phyloP scores from a whole-genome alignment of 148 eudicot species.

The Fallopia convolvulus region DNA sequence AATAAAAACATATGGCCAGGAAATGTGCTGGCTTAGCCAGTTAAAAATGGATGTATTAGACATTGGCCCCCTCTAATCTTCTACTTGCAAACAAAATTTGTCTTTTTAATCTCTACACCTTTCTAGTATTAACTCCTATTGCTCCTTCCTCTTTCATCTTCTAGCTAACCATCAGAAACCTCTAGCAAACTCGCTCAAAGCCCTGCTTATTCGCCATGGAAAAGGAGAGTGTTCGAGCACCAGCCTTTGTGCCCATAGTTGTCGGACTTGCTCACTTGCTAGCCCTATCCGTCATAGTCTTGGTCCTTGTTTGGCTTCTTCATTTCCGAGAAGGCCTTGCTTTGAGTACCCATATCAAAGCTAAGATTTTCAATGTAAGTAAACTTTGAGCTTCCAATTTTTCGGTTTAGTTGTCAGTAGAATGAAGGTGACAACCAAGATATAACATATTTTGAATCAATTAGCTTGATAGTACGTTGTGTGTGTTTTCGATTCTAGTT shows the following conservation, averaged over 20 bases:
- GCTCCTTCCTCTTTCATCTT: no score
- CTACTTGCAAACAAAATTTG: background rate
- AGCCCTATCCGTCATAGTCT: background rate
- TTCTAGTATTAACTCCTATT: background rate
- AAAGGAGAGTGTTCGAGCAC: background rate
- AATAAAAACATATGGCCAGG: background rate
- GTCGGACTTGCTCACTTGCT: background rate
- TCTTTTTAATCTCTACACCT: background rate
- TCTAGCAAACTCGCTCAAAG: background rate
- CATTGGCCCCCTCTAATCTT: background rate
- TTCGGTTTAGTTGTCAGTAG: no score
- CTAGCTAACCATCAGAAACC: no score
- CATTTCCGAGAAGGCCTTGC: conserved; percentile 11
- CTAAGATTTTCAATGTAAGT: conserved; percentile 7
- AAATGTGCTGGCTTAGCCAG: background rate
- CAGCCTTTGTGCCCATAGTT: background rate
- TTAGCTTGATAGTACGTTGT: background rate
- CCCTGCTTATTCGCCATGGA: background rate
- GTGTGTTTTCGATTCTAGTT: background rate
- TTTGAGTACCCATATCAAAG: background rate
- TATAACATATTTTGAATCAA: no score
- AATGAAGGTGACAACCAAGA: no score
- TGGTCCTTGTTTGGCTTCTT: conserved; percentile 9
- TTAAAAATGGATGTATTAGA: background rate
- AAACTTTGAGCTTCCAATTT: background rate